phyloP scores from a whole-genome alignment of 1,139 yeast genomes.

The Ogataea hybrid region DNA sequence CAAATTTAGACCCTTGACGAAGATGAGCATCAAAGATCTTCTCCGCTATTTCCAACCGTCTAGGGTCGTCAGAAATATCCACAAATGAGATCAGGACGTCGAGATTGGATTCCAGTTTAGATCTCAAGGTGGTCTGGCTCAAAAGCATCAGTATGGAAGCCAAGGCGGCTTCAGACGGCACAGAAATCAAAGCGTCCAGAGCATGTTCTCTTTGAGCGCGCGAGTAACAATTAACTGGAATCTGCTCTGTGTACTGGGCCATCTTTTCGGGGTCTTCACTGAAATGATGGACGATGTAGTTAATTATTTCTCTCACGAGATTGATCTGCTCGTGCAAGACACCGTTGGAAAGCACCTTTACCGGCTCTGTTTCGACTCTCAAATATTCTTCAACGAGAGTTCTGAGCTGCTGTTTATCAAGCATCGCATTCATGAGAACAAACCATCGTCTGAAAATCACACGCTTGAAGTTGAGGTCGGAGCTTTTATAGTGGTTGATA shows the following conservation, averaged over 20 bases:
- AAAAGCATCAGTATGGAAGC: conserved; percentile 30
- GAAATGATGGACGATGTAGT: conserved; percentile 17
- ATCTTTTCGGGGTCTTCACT: conserved; percentile 1
- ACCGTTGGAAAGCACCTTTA: conserved; percentile 27
- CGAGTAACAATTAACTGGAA: conserved; percentile 53
- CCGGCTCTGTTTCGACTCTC: conserved; percentile 12
- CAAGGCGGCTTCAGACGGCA: background rate
- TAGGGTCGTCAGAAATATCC: conserved; percentile 19
- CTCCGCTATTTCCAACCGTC: conserved; percentile 11
- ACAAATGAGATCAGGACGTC: conserved; percentile 29
- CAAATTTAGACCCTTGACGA: conserved; percentile 14
- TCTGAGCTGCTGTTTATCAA: conserved; percentile 22
- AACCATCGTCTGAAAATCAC: conserved; percentile 54
- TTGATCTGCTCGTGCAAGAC: conserved; percentile 46
- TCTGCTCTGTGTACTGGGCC: conserved; percentile 22
- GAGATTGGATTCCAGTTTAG: conserved; percentile 47
- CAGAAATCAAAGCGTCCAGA: conserved; percentile 35
- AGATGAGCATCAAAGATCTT: conserved; percentile 17
- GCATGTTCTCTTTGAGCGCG: conserved; percentile 40
- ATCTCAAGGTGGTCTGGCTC: conserved; percentile 48
- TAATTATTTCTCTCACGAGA: conserved; percentile 34
- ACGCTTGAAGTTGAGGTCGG: conserved; percentile 23
- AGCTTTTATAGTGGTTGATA: conserved; percentile 27
- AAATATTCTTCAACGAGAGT: conserved; percentile 21
- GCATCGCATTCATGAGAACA: conserved; percentile 44